Base-by-base conservation (phyloP, 306 rosid species). In the Trifolium subterraneum region DNA sequence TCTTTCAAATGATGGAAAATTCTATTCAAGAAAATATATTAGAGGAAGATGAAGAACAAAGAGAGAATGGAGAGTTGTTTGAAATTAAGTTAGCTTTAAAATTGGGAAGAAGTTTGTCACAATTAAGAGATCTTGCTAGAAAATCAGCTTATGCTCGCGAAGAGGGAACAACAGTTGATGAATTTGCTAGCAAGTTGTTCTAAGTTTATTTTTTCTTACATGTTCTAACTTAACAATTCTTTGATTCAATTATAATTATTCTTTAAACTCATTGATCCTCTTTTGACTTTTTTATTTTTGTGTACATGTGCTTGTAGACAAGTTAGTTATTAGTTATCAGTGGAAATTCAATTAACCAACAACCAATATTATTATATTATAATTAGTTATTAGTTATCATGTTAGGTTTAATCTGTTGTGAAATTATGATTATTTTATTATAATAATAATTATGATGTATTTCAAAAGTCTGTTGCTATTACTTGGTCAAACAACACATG, bases 111-210 rank as follows among this genome's bases (percentile, higher is more conserved):
- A 92, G 88, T 76, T 68, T 85, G 71, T 86, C 93, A 0, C 87
- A 92, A 42, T 74, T 92, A 0, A 83, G 87, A 79, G 84, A 90
- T 59, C 84, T 92, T 52, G 89, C 87, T 0, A 70, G 19, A 8
- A 90, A 90, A 72, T 85, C 96, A 2, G 88, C 89, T 71, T 87
- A 83, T 38, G 87, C 83, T 36, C 81, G 91, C 2, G 9, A 16
- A 3, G 83, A 84, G 10, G 97, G 90, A 38, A 70, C 76, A 20
- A 0, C 73, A 7, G 33, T 81, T 0, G 93, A 90, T 52, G 98
- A 92, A 82, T 86, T 92, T n/a, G 97, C 90, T 2, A 86, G 93
- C 86, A 92, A 89, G 18, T 86, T 92, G 4, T 89, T 89, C 44
- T 85, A 36, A 75, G 20, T 12, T 50, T 15, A 27, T 25, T 29